Percentiles rank a stretch among this genome's conserved stretches.
phyloP scores from a whole-genome alignment of 2,329 filamentous ascomycete species.

The Arthrobotrys conoides region DNA sequence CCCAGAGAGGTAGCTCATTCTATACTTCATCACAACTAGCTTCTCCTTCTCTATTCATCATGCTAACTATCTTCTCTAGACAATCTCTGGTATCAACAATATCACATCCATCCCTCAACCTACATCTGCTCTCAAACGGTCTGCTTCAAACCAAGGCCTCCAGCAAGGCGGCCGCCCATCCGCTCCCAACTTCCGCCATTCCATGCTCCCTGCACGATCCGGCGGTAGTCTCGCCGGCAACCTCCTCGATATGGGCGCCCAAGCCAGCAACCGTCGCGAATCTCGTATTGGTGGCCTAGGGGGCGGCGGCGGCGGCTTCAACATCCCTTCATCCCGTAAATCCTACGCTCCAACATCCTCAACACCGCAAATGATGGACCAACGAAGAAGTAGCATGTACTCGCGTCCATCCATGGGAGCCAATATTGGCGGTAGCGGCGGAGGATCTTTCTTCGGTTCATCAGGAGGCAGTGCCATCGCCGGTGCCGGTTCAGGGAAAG shows the following conservation, averaged over 20 bases:
- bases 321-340: constrained; percentile 79
- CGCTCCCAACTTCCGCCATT: constrained; percentile 60
- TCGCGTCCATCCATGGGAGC: constrained; percentile 78
- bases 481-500: constrained; percentile 37
- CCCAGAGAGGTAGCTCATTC: constrained; percentile 62
- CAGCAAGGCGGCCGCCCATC: constrained; percentile 73
- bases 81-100: constrained; percentile 84
- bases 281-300: constrained; percentile 41
- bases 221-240: constrained; percentile 70
- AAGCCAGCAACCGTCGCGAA: constrained; percentile 82
- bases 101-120: constrained; percentile 91
- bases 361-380: constrained; percentile 71
- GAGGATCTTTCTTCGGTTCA: constrained; percentile 89
- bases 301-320: constrained; percentile 70
- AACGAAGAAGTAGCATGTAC: constrained; percentile 86
- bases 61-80: constrained; percentile 71
- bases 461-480: constrained; percentile 81
- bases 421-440: constrained; percentile 73
- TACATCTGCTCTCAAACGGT: constrained; percentile 92
- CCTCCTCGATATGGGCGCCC: constrained; percentile 82
- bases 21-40: constrained; percentile 21
- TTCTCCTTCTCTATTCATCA: not conserved
- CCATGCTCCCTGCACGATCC: constrained; percentile 55
- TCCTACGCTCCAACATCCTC: constrained; percentile 76
- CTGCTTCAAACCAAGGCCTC: constrained; percentile 80